phyloP scores from a whole-genome alignment of 1,139 yeast species.

The Arxiozyma telluris region DNA sequence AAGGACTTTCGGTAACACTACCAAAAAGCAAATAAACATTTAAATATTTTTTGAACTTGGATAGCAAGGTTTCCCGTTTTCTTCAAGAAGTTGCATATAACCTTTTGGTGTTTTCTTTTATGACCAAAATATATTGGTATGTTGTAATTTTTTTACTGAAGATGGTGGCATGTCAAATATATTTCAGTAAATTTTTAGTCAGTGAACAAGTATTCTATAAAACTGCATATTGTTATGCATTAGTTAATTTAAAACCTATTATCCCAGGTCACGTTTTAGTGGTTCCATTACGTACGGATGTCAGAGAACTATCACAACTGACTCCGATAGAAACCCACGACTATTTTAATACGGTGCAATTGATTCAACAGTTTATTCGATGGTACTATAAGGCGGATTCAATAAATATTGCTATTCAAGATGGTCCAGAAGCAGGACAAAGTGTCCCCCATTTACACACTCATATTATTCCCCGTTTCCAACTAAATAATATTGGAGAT shows the following conservation, averaged over 20 bases:
- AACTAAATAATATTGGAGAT: conserved; percentile 60
- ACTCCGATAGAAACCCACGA: conserved; percentile 66
- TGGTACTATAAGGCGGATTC: conserved; percentile 66
- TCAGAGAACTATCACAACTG: conserved; percentile 56
- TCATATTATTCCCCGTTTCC: conserved; percentile 77
- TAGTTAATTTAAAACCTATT: conserved; percentile 83
- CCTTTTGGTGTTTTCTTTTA: too few species aligned
- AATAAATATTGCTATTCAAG: conserved; percentile 83
- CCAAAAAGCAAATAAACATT: not conserved
- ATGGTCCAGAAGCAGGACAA: conserved; percentile 94
- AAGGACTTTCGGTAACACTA: not conserved
- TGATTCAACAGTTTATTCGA: conserved; percentile 57
- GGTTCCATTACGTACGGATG: conserved; percentile 62
- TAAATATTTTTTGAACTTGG: not conserved
- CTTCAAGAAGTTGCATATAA: not conserved
- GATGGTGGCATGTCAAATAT: conserved; percentile 17
- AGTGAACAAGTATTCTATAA: conserved; percentile 31
- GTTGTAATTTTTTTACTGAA: not conserved
- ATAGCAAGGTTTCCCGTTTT: too few species aligned
- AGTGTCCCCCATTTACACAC: conserved; percentile 90
- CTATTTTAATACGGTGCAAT: conserved; percentile 68
- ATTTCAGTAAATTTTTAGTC: conserved; percentile 28
- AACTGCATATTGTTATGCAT: conserved; percentile 58
- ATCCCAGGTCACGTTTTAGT: conserved; percentile 85
- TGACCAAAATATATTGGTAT: too few species aligned